A percentile compares a stretch with the other conserved stretches of the same genome.
Conservation (phyloP, 2,329 filamentous ascomycete species). For the Aaosphaeria pasadenensis region DNA sequence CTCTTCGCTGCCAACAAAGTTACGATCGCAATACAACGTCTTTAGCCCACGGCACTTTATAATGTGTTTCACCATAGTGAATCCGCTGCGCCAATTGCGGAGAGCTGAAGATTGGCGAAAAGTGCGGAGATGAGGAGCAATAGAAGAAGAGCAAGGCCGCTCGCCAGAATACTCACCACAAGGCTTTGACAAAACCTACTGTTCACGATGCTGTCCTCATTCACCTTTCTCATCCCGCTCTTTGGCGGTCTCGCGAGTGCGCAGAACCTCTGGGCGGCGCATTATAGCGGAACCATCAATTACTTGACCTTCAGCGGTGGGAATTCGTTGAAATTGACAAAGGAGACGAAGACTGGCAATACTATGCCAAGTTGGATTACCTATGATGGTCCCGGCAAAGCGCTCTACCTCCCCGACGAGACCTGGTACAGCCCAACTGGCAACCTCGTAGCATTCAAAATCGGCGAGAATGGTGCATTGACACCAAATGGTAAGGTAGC, state of each 20-base stretch:
- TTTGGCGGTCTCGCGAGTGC: constrained; percentile 23
- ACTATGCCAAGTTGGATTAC: constrained; percentile 29
- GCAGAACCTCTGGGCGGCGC: constrained; percentile 26
- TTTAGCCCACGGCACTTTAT: constrained; percentile 5
- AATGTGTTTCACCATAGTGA: constrained; percentile 4
- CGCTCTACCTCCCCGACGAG: constrained; percentile 27
- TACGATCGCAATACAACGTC: constrained; percentile 1
- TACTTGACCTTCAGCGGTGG: constrained; percentile 19
- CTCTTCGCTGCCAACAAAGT: neutral
- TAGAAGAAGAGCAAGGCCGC: constrained; percentile 1
- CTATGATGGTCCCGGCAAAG: constrained; percentile 22
- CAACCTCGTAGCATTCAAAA: constrained; percentile 19
- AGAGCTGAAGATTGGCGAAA: too few relatives aligned
- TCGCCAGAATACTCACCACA: neutral
- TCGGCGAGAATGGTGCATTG: constrained; percentile 23
- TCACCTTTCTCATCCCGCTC: constrained; percentile 19
- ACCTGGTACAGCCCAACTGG: constrained; percentile 12
- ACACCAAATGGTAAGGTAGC: constrained; percentile 17
- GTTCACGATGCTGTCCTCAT: constrained; percentile 19
- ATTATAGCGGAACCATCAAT: constrained; percentile 30
- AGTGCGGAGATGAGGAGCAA: constrained; percentile 1
- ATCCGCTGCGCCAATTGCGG: neutral
- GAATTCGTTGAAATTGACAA: constrained; percentile 18
- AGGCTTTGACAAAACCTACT: neutral
- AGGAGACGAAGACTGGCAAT: constrained; percentile 18